These are phyloP conservation scores for Pisolithus microcarpus DNA, from an alignment of 768 basidiomycete genomes.

Conservation along the genomic window DNA sequence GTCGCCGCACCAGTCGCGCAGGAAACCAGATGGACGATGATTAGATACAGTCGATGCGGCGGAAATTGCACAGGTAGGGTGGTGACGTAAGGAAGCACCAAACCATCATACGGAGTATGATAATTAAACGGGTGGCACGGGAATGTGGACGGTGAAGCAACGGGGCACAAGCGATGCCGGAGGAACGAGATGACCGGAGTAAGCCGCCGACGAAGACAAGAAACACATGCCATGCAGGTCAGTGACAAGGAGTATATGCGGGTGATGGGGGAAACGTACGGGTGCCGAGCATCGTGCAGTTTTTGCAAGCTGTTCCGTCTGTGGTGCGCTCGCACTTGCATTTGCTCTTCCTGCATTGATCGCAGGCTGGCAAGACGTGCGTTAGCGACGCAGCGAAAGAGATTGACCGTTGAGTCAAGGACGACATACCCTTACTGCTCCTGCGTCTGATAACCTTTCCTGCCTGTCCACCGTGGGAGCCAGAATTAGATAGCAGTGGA, in stretches of 20 bases:
- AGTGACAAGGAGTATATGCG: neutral
- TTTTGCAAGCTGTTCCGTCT: slow-evolving; percentile 63
- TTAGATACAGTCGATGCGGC: neutral
- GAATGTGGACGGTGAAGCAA: neutral
- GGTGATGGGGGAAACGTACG: slow-evolving; percentile 36
- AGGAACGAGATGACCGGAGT: neutral
- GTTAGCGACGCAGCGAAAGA: neutral
- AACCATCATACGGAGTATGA: neutral
- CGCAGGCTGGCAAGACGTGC: slow-evolving; percentile 50
- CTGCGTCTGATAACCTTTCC: slow-evolving; percentile 59
- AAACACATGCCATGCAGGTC: neutral
- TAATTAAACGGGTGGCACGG: neutral
- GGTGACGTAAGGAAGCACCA: neutral
- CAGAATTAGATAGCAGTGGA: slow-evolving; percentile 19
- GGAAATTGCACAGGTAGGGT: no score
- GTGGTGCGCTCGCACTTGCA: slow-evolving; percentile 77
- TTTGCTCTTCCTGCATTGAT: slow-evolving; percentile 84
- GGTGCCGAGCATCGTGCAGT: slow-evolving; percentile 65
- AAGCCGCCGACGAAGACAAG: neutral
- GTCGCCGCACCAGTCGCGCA: neutral
- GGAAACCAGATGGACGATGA: neutral
- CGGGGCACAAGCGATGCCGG: neutral
- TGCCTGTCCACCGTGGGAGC: slow-evolving; percentile 14
- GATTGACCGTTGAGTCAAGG: neutral
- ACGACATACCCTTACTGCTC: slow-evolving; percentile 63